Conservation (phyloP, 176 grass and related monocot genomes). For the Phyllostachys edulis region DNA sequence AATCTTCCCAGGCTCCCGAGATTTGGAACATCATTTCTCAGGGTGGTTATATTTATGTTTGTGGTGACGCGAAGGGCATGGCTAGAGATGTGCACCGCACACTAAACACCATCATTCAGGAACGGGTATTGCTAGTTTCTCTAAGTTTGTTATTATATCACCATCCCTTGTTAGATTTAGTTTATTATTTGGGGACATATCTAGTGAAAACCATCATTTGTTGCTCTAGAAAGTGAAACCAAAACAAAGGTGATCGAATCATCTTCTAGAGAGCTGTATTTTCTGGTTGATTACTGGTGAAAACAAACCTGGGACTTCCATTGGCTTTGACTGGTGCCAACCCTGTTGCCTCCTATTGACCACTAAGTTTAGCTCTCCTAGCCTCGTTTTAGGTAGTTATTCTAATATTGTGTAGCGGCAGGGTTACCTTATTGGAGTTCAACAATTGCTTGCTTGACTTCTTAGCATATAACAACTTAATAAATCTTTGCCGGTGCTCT, state of each 20-base stretch:
- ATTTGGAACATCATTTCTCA: slow-evolving; percentile 83
- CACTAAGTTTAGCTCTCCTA: neutral
- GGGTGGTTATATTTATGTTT: slow-evolving; percentile 87
- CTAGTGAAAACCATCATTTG: neutral
- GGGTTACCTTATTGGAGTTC: neutral
- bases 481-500: neutral
- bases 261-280: neutral
- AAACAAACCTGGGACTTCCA: neutral
- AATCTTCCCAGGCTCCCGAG: slow-evolving; percentile 54
- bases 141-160: neutral
- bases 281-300: neutral
- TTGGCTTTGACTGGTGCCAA: neutral
- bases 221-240: neutral
- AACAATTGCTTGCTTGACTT: slow-evolving; percentile 2
- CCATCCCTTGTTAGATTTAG: neutral
- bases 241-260: neutral
- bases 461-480: neutral
- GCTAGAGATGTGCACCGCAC: slow-evolving; percentile 86
- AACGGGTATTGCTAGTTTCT: slow-evolving; percentile 56
- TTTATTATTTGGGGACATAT: neutral
- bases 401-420: neutral
- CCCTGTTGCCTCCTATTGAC: neutral
- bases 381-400: neutral
- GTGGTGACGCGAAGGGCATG: slow-evolving; percentile 95
- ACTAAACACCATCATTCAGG: slow-evolving; percentile 75